phyloP scores from a whole-genome alignment of 202 grass and related monocot genomes.

The Carex sylvatica region DNA sequence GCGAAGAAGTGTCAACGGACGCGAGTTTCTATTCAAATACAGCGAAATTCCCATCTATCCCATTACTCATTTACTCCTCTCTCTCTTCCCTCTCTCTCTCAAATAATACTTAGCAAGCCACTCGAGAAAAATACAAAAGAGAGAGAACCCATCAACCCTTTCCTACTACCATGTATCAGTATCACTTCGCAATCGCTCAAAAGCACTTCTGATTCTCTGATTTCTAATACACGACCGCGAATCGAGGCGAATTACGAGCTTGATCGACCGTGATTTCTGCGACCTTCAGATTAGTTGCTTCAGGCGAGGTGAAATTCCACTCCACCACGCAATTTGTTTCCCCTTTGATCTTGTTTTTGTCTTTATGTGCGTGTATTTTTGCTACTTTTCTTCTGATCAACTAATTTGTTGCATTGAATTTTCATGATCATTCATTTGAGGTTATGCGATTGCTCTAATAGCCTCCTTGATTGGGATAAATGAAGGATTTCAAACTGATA shows the following conservation, averaged over 20 bases:
- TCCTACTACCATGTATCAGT: neutral
- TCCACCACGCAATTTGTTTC: slow-evolving; percentile 11
- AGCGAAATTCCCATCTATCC: slow-evolving; percentile 17
- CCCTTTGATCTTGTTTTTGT: slow-evolving; percentile 19
- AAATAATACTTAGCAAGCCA: slow-evolving; percentile 30
- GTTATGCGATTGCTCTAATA: neutral
- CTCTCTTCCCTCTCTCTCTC: slow-evolving; percentile 17
- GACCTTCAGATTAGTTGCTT: neutral
- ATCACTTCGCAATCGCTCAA: neutral
- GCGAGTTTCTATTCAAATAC: slow-evolving; percentile 32
- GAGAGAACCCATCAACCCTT: slow-evolving; percentile 16
- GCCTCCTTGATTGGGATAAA: slow-evolving; percentile 7
- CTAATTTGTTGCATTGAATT: slow-evolving; percentile 18
- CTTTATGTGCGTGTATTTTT: neutral
- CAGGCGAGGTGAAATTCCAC: neutral
- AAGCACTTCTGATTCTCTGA: neutral
- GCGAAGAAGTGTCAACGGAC: slow-evolving; percentile 32
- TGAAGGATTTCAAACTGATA: neutral
- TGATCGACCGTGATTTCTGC: slow-evolving; percentile 6
- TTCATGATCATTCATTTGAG: slow-evolving; percentile 11
- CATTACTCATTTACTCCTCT: neutral
- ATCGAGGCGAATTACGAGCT: neutral
- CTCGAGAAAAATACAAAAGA: slow-evolving; percentile 23
- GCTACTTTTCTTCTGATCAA: slow-evolving; percentile 8
- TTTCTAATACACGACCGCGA: neutral